Base-by-base conservation (phyloP, 768 basidiomycete genomes). In the Galerina marginata region DNA sequence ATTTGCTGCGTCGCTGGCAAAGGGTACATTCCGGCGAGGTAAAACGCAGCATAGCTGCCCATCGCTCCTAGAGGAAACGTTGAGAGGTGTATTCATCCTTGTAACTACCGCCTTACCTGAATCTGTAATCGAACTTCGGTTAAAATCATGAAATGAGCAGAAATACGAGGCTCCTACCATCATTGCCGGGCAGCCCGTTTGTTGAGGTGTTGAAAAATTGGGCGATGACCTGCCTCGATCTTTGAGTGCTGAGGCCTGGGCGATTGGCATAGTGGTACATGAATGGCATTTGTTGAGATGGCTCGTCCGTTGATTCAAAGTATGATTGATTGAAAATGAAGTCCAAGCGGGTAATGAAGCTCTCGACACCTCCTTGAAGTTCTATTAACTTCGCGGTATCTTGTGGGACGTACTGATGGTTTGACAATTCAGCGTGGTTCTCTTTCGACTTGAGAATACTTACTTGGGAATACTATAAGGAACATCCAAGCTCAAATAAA, bases 201-300 rank as follows among this genome's bases (percentile, higher is more conserved):
- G 72, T 73, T 6, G 85, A 80, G 0, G 83, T 85, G 64, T 86
- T 87, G 76, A 82, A 88, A 67, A 74, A 82, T 58, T 81, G 68
- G 1, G 83, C 78, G 51, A 88, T 82, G n/a, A 83, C 77, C 65
- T 85, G 80, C 26, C 86, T 72, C 33, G 85, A 81, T 15, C 81
- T 72, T 64, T 84, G 83, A 2, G 85, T 86, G 68, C 85, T 88
- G 16, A 83, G 68, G 2, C 85, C 86, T 0, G 87, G 86, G 2
- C 77, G 74, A 67, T 87, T 81, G 2, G 83, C 86, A 63, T 89
- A 89, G 72, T 89, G 86, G 65, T 87, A 88, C 86, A 88, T 88
- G 70, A 81, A 86, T 0, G 86, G 86, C 64, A 89, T 88, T 63
- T 87, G 86, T 63, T 87, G 85, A 2, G 86, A 87, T 0, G 86